Percentiles rank a stretch among this genome's conserved stretches.
Evolutionary conservation across 2,329 filamentous ascomycete species (phyloP).

Genomic region (Penicillium sp.): DNA sequence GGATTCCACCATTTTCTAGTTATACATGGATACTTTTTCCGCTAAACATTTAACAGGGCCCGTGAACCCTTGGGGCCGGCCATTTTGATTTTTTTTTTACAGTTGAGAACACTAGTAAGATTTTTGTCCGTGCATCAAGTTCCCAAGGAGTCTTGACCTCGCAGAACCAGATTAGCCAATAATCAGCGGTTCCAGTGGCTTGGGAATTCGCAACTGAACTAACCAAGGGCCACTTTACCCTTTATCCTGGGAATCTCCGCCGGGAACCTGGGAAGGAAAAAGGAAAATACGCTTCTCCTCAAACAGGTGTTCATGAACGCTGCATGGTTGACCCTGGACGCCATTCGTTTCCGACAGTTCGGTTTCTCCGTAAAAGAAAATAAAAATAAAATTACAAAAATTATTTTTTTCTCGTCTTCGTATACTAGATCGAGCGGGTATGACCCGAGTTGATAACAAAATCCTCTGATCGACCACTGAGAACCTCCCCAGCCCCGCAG

Average conservation of each 20-base stretch:
- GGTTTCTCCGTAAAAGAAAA: neutral
- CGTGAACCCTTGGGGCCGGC: neutral
- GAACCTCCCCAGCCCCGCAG: conserved; percentile 13
- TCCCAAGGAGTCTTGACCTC: neutral
- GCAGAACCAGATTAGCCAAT: conserved; percentile 27
- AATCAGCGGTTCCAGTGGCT: conserved; percentile 25
- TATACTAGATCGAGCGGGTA: conserved; percentile 6
- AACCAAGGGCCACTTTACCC: conserved; percentile 20
- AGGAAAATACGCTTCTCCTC: neutral
- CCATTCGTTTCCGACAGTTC: neutral
- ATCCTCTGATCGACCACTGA: conserved; percentile 14
- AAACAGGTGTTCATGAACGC: conserved; percentile 6
- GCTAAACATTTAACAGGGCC: neutral
- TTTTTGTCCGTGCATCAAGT: neutral
- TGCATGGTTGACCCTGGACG: conserved; percentile 10
- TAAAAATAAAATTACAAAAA: neutral
- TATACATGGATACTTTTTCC: neutral
- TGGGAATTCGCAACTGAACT: conserved; percentile 27
- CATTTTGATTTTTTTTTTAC: neutral
- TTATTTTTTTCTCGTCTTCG: neutral
- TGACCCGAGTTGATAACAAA: conserved; percentile 1
- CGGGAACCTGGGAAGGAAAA: neutral
- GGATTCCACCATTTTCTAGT: neutral
- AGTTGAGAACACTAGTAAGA: neutral
- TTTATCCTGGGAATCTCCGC: conserved; percentile 14